A percentile compares a stretch with the other conserved stretches of the same genome.
Conservation (phyloP, 2,329 filamentous ascomycete genomes). For the Zymoseptoria ardabiliae region DNA sequence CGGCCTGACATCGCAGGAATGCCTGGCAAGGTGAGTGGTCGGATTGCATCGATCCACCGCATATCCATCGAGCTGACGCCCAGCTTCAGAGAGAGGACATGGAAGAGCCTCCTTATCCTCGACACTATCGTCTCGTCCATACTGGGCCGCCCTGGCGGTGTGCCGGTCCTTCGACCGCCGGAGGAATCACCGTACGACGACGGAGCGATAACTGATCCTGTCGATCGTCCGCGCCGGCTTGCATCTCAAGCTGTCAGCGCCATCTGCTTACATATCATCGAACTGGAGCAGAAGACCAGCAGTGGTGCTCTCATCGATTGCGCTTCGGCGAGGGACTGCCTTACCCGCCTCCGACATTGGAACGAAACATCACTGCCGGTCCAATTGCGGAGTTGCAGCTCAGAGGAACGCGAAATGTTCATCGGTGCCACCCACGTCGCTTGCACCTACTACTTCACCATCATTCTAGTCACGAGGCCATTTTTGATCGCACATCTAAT, state of each 20-base stretch:
- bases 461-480: conserved; percentile 50
- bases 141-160: conserved; percentile 38
- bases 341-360: conserved; percentile 15
- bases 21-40: conserved; percentile 4
- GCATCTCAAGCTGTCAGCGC: conserved; percentile 10
- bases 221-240: conserved; percentile 11
- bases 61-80: background rate
- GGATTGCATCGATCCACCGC: background rate
- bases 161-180: conserved; percentile 12
- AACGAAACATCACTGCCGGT: conserved; percentile 13
- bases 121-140: conserved; percentile 45
- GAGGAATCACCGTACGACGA: conserved; percentile 13
- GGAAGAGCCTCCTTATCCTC: conserved; percentile 43
- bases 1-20: conserved; percentile 12
- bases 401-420: conserved; percentile 15
- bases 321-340: conserved; percentile 12
- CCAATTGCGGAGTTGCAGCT: conserved; percentile 11
- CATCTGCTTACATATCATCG: conserved; percentile 17
- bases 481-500: conserved; percentile 48
- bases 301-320: conserved; percentile 12
- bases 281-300: conserved; percentile 16
- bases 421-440: conserved; percentile 43
- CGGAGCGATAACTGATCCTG: conserved; percentile 6
- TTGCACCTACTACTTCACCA: conserved; percentile 53
- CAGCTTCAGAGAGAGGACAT: conserved; percentile 34